Evolutionary conservation across 495 filamentous ascomycete genomes (phyloP).

Genomic region (Aspergillus conjunctus): DNA sequence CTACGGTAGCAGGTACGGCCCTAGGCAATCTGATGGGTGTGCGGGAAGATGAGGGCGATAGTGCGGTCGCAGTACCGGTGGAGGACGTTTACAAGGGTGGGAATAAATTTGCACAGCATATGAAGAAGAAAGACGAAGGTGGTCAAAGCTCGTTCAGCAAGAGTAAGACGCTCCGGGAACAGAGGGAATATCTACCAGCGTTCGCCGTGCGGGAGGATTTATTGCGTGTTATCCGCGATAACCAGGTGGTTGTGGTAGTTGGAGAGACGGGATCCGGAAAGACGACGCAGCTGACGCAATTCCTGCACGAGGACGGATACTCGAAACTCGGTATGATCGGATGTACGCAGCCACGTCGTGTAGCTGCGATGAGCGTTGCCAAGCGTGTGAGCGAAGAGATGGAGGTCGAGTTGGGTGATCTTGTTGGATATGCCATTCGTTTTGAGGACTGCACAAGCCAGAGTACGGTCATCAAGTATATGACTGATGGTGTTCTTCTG

Average conservation of each 20-base stretch:
- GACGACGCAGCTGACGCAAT: constrained; percentile 95
- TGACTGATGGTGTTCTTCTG: constrained; percentile 97
- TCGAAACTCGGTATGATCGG: constrained; percentile 85
- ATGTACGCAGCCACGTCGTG: constrained; percentile 92
- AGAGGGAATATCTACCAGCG: constrained; percentile 90
- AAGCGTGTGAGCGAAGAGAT: constrained; percentile 99
- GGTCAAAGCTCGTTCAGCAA: constrained; percentile 92
- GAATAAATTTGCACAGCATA: constrained; percentile 86
- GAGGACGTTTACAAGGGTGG: constrained; percentile 68
- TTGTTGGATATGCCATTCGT: constrained; percentile 96
- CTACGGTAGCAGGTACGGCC: constrained; percentile 87
- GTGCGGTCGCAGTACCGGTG: constrained; percentile 71
- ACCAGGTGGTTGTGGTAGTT: constrained; percentile 95
- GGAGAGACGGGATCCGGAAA: constrained; percentile 97
- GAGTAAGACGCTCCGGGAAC: constrained; percentile 87
- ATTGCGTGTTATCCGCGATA: constrained; percentile 91
- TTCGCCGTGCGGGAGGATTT: constrained; percentile 97
- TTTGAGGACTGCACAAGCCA: constrained; percentile 98
- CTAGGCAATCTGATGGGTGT: constrained; percentile 93
- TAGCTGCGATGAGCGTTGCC: constrained; percentile 98
- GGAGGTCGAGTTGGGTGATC: constrained; percentile 88
- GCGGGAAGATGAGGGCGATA: constrained; percentile 92
- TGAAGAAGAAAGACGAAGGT: constrained; percentile 82
- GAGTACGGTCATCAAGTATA: constrained; percentile 96
- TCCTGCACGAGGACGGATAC: constrained; percentile 92